phyloP scores from a whole-genome alignment of 169 alveolate genomes.

The Plasmodium billcollinsi region DNA sequence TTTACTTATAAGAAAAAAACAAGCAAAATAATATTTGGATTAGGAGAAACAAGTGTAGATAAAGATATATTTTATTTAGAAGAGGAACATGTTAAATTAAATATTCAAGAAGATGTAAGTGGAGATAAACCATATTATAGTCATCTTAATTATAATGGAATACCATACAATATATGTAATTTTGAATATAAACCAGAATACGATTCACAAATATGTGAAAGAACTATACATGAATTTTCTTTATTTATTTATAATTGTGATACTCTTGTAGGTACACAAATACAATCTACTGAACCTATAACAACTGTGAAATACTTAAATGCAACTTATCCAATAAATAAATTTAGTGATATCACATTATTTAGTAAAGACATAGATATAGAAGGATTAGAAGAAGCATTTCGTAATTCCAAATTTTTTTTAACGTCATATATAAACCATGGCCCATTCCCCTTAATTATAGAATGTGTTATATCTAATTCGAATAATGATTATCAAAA shows the following conservation, averaged over 20 bases:
- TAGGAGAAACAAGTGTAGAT: not conserved
- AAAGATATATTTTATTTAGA: slow-evolving; percentile 4
- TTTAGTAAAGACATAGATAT: slow-evolving; percentile 34
- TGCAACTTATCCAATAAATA: not conserved
- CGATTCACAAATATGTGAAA: slow-evolving; percentile 39
- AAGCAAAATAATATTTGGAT: slow-evolving; percentile 29
- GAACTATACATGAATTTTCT: slow-evolving; percentile 46
- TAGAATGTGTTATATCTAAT: slow-evolving; percentile 38
- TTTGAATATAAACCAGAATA: slow-evolving; percentile 18
- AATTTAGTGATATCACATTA: slow-evolving; percentile 21
- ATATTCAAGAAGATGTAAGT: too few species aligned
- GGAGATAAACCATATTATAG: slow-evolving; percentile 2
- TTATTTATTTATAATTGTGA: slow-evolving; percentile 52
- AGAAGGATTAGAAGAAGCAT: not conserved
- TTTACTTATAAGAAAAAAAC: slow-evolving; percentile 29
- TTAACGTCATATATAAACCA: slow-evolving; percentile 47
- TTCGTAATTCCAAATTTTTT: slow-evolving; percentile 23
- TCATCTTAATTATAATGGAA: slow-evolving; percentile 18
- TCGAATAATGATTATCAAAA: not conserved
- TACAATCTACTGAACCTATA: slow-evolving; percentile 5
- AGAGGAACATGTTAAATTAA: not conserved
- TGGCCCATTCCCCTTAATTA: slow-evolving; percentile 47
- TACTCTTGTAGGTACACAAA: not conserved
- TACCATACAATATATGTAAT: slow-evolving; percentile 41
- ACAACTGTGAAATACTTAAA: slow-evolving; percentile 19